Base-by-base conservation (phyloP, 2,329 filamentous ascomycete genomes). In the Colletotrichum gigasporum region DNA sequence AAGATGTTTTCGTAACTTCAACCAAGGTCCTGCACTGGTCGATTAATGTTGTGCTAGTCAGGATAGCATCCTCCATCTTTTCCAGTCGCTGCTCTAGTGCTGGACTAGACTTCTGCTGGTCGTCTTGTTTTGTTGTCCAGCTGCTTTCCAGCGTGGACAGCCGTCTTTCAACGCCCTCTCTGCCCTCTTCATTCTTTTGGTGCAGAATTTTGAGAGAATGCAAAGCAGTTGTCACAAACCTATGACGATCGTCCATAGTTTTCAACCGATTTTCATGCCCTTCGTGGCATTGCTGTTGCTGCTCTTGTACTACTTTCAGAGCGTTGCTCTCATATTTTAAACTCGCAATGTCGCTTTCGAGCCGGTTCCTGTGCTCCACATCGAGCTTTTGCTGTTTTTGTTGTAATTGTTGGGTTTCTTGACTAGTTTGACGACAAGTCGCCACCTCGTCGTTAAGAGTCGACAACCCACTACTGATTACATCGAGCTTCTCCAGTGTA, bases 21-120 rank as follows among this genome's bases (percentile, higher is more conserved):
- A 64, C 48, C n/a, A 64, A 20, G 5, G 48, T 61, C 44, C 55
- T 64, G 32, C 61, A 61, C 11, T 53, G 48, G 18, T 48, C 14
- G 32, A 64, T 54, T 16, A 64, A 42, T 20, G 41, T 30, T 14
- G 20, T 24, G 2, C 20, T 61, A 14, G 28, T 35, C 12, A 26
- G 20, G 14, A 48, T 28, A 30, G 34, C 34, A 30, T 53, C 41
- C n/a, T 61, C 61, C 24, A 60, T 54, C 22, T 20, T 54, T 9
- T 14, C 5, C 18, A 64, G 14, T 2, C 61, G 61, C 3, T 26
- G 9, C 11, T 42, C 48, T 8, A 34, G 10, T 4, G 24, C 32
- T 5, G 32, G 8, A 22, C 16, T 24, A 20, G 35, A 14, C 4
- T 24, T 12, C 18, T 22, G 41, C 20, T 45, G 50, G n/a, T 5